Base-by-base conservation (phyloP, 768 basidiomycete species). In the Rhodosporidiobolus odoratus region DNA sequence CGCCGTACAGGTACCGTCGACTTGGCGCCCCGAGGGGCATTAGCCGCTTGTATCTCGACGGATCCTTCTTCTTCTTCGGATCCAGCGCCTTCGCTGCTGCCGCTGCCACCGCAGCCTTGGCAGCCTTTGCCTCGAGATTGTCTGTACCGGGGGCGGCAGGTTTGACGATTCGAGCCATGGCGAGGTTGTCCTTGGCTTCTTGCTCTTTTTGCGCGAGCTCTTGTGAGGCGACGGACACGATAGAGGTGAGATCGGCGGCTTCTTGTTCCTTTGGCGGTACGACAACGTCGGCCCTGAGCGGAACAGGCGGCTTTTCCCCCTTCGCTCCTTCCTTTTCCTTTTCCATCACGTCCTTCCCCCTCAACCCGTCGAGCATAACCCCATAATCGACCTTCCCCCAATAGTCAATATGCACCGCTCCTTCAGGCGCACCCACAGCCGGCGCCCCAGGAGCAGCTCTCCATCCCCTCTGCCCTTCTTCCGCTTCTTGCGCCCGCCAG, bases 1-100 rank as follows among this genome's bases (percentile, higher is more conserved):
- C 66, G 25, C 66, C 66, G 50, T 67, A 67, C 38, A 59, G 58
- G 50, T 67, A 67, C 40, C 66, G 58, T 23, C 66, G 58, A 16
- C 58, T 53, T 7, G 50, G 48, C 15, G 4, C 37, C 17, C 58
- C 59, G 37, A 67, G 50, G 30, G 58, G 48, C 47, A 67, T 53
- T 2, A 67, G 35, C n/a, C 64, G 64, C 47, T 65, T 65, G 64
- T 65, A 65, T 34, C 64, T 30, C 43, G 56, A 58, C 15, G 64
- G 64, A 38, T 60, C 58, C 34, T 57, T 57, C 50, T 41, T 40
- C 54, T 19, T 34, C 57, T 59, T 41, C 35, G 34, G 52, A 32
- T 53, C 52, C 5, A 21, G 54, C 19, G 19, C 45, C 37, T 53
- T 41, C 47, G 32, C 43, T 25, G 21, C 40, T 5, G 37, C 57